phyloP scores from a whole-genome alignment of 75 land plant genomes.

The Cunninghamia lanceolata region DNA sequence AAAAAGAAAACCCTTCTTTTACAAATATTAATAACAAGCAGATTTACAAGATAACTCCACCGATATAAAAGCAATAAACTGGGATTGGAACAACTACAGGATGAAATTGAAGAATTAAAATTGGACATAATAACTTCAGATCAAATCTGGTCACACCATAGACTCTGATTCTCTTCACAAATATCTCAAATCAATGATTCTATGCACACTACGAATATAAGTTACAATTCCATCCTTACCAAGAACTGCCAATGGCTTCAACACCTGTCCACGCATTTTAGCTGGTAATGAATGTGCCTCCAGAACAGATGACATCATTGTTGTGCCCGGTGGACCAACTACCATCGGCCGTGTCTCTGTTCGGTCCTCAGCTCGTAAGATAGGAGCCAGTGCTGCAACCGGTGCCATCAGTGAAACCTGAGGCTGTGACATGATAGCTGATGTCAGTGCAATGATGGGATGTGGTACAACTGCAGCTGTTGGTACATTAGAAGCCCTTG shows the following conservation, averaged over 20 bases:
- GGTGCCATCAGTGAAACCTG: background rate
- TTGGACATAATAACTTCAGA: background rate
- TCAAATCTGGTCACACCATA: background rate
- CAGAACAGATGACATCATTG: background rate
- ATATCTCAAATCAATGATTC: background rate
- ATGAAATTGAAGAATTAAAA: background rate
- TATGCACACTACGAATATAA: background rate
- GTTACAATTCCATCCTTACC: background rate
- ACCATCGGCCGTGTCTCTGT: background rate
- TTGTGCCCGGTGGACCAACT: background rate
- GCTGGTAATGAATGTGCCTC: background rate
- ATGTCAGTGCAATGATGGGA: background rate
- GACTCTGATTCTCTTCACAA: background rate
- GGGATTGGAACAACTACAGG: background rate
- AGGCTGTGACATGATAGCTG: background rate
- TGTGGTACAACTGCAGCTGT: background rate
- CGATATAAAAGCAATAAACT: background rate
- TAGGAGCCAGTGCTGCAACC: background rate
- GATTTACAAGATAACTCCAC: background rate
- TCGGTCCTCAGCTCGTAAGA: background rate
- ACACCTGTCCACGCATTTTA: background rate
- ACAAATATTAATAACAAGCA: background rate
- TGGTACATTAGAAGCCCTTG: background rate
- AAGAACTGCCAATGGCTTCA: slow-evolving; percentile 10
- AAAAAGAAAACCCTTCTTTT: background rate